Evolutionary conservation across 345 rosid genomes (phyloP), one percentile per base, ranked within the genome.

Genomic region (Citrus sp.): DNA sequence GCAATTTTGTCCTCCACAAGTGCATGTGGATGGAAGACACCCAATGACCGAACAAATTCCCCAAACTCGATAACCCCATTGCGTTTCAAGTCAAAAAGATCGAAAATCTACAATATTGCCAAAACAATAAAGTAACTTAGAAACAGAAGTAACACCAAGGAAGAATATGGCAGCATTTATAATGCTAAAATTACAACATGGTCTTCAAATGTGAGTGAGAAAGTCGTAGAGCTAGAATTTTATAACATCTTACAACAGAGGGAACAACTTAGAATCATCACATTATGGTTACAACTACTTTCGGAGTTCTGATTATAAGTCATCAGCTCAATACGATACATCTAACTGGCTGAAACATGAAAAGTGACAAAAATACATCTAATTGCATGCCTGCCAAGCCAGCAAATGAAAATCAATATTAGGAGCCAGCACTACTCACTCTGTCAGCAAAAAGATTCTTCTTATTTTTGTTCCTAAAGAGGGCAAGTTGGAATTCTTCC

Each of bases 401-500:
- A 21, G 13, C 54, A 37, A 19, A 67, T 35, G n/a, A 35, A 37
- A 37, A 35, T 70, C 37, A 51, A 25, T 24, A 7, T 34, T 6
- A 63, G 73, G 63, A 28, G 67, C 42, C 42, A 67, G 32, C 28
- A 40, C 16, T 59, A 77, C 80, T 19, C 63, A 96, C 99, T 93
- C 97, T 90, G 84, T 96, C 97, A 1, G 98, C 93, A 27, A 93
- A 96, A 71, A 96, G 97, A 73, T 93, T 96, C 84, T 72, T 89
- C 77, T 68, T 83, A 73, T 91, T 88, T 81, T 82, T 86, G 86
- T 88, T 96, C 87, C 90, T 89, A 86, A 96, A 91, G 37, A 96
- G 92, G 58, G 99, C 99, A 67, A 96, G 87, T 81, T 93, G 97
- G 78, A 96, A 89, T 70, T 96, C 99, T 84, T 93, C 97, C 98